These are phyloP conservation scores for Daldinia childiae DNA, from an alignment of 495 filamentous ascomycete species.

Conservation along the genomic window DNA sequence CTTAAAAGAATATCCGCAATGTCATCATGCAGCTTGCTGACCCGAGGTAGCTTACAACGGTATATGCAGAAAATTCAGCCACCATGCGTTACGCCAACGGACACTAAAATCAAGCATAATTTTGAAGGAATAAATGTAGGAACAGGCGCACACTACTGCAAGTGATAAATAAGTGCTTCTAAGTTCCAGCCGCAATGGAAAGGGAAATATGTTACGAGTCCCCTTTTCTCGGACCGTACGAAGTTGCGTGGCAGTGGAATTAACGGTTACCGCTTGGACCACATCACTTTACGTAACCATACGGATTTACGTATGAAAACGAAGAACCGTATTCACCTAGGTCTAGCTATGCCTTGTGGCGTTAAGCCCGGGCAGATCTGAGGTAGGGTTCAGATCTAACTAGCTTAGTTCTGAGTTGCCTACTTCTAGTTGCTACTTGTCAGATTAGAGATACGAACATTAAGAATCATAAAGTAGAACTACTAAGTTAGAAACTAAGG, in stretches of 20 bases:
- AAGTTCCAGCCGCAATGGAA: neutral
- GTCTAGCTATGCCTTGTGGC: neutral
- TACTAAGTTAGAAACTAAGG: neutral
- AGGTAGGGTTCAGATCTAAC: neutral
- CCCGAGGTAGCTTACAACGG: neutral
- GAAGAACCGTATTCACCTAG: neutral
- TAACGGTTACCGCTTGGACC: neutral
- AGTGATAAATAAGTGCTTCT: neutral
- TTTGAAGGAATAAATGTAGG: constrained; percentile 1
- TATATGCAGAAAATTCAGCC: neutral
- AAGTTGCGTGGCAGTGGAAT: neutral
- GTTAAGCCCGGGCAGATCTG: neutral
- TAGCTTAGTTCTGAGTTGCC: neutral
- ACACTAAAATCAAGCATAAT: constrained; percentile 7
- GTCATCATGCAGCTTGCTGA: constrained; percentile 7
- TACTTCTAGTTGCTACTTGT: neutral
- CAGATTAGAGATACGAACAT: neutral
- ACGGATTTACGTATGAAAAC: neutral
- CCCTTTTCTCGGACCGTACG: neutral
- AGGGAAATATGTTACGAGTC: neutral
- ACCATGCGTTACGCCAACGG: neutral
- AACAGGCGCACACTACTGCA: neutral
- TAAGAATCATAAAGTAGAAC: neutral
- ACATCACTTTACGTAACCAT: neutral
- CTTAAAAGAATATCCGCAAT: neutral